Percentiles rank a stretch among this genome's conserved stretches.
Conservation (phyloP, 345 rosid species). For the Gossypium longicalyx region DNA sequence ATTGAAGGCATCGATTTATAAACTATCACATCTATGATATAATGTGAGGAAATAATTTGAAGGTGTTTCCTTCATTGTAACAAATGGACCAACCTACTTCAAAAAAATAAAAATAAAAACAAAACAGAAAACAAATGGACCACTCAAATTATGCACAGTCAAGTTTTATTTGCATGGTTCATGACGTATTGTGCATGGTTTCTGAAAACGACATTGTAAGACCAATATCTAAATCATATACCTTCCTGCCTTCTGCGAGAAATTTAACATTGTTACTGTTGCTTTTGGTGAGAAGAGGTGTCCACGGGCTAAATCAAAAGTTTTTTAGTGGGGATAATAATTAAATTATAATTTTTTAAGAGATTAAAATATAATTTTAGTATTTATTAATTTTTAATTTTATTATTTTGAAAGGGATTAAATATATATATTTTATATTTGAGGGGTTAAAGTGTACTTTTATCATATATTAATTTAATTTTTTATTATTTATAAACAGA, state of each 20-base stretch:
- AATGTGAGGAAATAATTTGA: background rate
- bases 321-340: too few relatives aligned
- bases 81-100: slow-evolving; percentile 1
- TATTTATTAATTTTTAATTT: too few relatives aligned
- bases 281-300: too few relatives aligned
- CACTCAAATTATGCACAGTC: background rate
- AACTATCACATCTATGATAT: background rate
- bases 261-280: background rate
- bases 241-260: background rate
- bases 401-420: too few relatives aligned
- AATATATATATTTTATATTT: too few relatives aligned
- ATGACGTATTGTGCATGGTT: slow-evolving; percentile 14
- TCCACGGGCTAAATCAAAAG: too few relatives aligned
- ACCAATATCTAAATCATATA: background rate
- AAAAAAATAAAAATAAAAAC: too few relatives aligned
- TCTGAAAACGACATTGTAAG: background rate
- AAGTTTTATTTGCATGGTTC: slow-evolving; percentile 1
- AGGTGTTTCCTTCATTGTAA: slow-evolving; percentile 6
- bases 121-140: background rate
- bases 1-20: background rate
- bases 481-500: too few relatives aligned
- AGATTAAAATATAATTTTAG: too few relatives aligned
- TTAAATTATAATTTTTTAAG: too few relatives aligned
- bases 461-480: too few relatives aligned
- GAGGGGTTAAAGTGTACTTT: rapidly evolving